Evolutionary conservation across 179 eudicot species (phyloP), one percentile per base, ranked within the genome.

Genomic region (Pouteria campechiana): DNA sequence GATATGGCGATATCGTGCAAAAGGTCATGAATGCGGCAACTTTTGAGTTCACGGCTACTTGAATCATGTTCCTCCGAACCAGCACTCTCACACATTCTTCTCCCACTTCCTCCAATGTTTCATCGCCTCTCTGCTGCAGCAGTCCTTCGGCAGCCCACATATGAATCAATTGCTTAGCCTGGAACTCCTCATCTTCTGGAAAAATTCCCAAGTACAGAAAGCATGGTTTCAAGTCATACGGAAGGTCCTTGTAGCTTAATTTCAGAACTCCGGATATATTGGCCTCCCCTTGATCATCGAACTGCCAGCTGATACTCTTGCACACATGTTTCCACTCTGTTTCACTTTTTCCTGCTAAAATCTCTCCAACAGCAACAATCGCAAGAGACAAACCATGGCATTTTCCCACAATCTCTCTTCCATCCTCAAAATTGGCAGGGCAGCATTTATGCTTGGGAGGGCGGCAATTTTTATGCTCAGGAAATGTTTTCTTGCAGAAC

Each of bases 141-240:
- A 60, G 52, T 0, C 66, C 66, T 34, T 52, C 48, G 7, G 59
- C 54, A 21, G 47, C 27, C 66, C 66, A 60, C 17, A 39, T 15
- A 32, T 35, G 2, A 3, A 21, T 52, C 29, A 60, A 25, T 11
- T 29, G 32, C n/a, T 12, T 7, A 0, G 20, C 37, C 0, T 17
- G 32, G 12, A 60, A 39, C 13, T 52, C 41, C 6, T 9, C 16
- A 25, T 25, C 66, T 39, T 34, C 43, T 3, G 54, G 54, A 36
- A 60, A 52, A 14, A 37, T 30, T 38, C 41, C 58, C 3, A 60
- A 8, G 12, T 60, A 60, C 0, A 51, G 58, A 45, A 60, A 52
- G 38, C 65, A 60, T 10, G 41, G 46, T 16, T 32, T 44, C 12
- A 60, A 21, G 19, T 52, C 22, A 17, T 30, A 25, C 5, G 66